Evolutionary conservation across 805 yeast species (phyloP).

Genomic region (Candida morakotiae): DNA sequence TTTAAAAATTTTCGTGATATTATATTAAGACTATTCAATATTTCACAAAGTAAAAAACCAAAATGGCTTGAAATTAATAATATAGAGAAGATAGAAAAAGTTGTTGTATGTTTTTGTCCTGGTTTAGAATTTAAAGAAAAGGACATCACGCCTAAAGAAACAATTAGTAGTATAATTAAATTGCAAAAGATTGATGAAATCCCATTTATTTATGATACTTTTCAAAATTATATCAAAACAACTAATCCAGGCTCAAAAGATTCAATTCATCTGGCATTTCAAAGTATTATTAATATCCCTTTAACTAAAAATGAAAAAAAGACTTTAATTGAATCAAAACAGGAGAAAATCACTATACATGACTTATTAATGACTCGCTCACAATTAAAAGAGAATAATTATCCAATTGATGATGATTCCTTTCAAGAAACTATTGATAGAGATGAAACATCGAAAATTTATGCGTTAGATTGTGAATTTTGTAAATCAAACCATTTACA

Average conservation of each 20-base stretch:
- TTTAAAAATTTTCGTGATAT: slow-evolving; percentile 16
- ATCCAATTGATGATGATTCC: slow-evolving; percentile 51
- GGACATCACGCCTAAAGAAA: slow-evolving; percentile 6
- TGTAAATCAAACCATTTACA: slow-evolving; percentile 60
- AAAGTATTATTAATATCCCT: slow-evolving; percentile 54
- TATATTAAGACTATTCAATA: slow-evolving; percentile 12
- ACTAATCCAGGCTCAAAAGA: slow-evolving; percentile 65
- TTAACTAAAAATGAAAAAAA: slow-evolving; percentile 54
- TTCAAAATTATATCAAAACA: slow-evolving; percentile 45
- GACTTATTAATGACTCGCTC: slow-evolving; percentile 51
- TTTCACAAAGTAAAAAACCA: slow-evolving; percentile 15
- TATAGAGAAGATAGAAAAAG: slow-evolving; percentile 44
- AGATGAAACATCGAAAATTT: slow-evolving; percentile 49
- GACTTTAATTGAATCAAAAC: slow-evolving; percentile 27
- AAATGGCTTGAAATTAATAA: slow-evolving; percentile 49
- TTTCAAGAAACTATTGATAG: slow-evolving; percentile 4
- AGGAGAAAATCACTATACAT: slow-evolving; percentile 37
- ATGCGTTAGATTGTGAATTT: slow-evolving; percentile 94
- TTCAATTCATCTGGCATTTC: slow-evolving; percentile 49
- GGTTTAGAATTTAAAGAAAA: slow-evolving; percentile 49
- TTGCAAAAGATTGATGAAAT: slow-evolving; percentile 16
- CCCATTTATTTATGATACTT: slow-evolving; percentile 33
- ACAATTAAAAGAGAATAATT: slow-evolving; percentile 47
- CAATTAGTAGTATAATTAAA: slow-evolving; percentile 5
- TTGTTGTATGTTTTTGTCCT: slow-evolving; percentile 59